phyloP scores from a whole-genome alignment of 192 early-diverging fungal genomes.

The Coemansia sp. region DNA sequence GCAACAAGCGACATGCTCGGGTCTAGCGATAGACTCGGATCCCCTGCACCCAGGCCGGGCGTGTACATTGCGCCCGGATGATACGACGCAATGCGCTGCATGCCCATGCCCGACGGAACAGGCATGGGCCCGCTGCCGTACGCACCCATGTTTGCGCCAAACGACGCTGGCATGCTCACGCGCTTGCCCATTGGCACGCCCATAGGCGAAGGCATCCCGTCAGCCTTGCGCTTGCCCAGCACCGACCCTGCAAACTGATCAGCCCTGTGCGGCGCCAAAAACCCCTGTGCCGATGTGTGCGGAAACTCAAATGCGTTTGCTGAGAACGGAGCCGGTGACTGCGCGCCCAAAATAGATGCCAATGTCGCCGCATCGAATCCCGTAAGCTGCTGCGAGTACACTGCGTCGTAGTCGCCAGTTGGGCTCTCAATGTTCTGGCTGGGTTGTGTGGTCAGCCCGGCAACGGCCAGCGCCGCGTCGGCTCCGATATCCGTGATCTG shows the following conservation, averaged over 20 bases:
- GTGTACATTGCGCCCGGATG: slow-evolving; percentile 11
- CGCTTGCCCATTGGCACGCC: slow-evolving; percentile 48
- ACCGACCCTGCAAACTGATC: neutral
- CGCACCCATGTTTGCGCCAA: slow-evolving; percentile 1
- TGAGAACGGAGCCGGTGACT: neutral
- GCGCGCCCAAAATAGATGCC: slow-evolving; percentile 2
- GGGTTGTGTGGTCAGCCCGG: slow-evolving; percentile 5
- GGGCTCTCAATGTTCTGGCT: neutral
- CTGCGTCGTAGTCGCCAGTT: too few species aligned
- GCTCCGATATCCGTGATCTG: slow-evolving; percentile 29
- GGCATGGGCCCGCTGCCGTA: slow-evolving; percentile 10
- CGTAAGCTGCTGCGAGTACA: slow-evolving; percentile 9
- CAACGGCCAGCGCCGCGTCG: slow-evolving; percentile 17
- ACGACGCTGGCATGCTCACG: slow-evolving; percentile 43
- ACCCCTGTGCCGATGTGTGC: neutral
- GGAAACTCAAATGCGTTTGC: slow-evolving; percentile 3
- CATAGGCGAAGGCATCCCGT: slow-evolving; percentile 20
- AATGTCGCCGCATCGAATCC: neutral
- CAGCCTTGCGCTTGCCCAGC: slow-evolving; percentile 32
- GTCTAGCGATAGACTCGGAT: neutral
- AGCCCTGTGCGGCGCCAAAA: neutral
- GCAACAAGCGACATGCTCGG: slow-evolving; percentile 13
- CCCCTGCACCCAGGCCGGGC: too few species aligned
- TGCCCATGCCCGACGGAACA: slow-evolving; percentile 15
- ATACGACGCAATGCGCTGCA: slow-evolving; percentile 50